Percentiles rank a stretch among this genome's conserved stretches.
Evolutionary conservation across 345 rosid species (phyloP).

Genomic region (Psidium guajava): DNA sequence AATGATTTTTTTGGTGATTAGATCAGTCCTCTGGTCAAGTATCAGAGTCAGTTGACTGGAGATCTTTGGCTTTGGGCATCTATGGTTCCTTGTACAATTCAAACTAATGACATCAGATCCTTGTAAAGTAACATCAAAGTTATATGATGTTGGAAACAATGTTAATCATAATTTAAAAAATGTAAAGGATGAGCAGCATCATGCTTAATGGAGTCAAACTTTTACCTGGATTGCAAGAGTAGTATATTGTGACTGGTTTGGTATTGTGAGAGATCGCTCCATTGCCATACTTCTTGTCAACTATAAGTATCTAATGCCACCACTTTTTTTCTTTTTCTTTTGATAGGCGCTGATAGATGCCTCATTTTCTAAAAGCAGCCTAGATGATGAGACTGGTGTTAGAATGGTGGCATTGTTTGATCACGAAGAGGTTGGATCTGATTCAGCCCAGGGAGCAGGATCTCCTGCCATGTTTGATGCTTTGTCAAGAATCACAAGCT

Average conservation of each 20-base stretch:
- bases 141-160: neutral
- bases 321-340: neutral
- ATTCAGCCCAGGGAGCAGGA: constrained; percentile 96
- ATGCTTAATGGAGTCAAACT: neutral
- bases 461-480: constrained; percentile 97
- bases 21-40: neutral
- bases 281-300: neutral
- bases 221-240: neutral
- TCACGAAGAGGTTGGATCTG: constrained; percentile 94
- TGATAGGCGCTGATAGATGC: constrained; percentile 70
- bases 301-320: neutral
- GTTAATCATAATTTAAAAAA: neutral
- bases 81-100: neutral
- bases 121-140: neutral
- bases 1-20: neutral
- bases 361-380: constrained; percentile 54
- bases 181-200: neutral
- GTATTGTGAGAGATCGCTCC: neutral
- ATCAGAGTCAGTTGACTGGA: neutral
- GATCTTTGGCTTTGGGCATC: neutral
- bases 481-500: constrained; percentile 64
- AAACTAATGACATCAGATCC: neutral
- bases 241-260: neutral
- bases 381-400: constrained; percentile 70
- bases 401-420: constrained; percentile 96